phyloP scores from a whole-genome alignment of 257 asterid species.

The Solanum corneliomulleri region DNA sequence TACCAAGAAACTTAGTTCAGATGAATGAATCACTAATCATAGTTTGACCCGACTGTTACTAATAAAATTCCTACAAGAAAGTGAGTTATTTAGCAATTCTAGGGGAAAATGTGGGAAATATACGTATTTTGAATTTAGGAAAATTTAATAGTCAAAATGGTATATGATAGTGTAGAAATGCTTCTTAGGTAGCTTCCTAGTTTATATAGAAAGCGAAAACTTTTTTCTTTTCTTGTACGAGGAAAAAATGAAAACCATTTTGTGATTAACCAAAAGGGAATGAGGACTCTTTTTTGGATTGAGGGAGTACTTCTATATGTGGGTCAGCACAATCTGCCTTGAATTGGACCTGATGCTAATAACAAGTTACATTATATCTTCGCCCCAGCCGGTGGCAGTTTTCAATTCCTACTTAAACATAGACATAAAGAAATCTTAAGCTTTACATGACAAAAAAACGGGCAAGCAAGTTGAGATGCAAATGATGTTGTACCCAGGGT shows the following conservation, averaged over 20 bases:
- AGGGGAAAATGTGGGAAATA: neutral
- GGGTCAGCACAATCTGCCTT: neutral
- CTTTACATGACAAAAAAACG: neutral
- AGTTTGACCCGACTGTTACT: neutral
- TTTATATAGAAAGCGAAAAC: neutral
- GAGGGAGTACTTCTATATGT: neutral
- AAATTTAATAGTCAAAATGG: neutral
- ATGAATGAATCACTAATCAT: neutral
- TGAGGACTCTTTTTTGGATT: neutral
- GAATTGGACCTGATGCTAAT: neutral
- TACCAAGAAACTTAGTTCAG: neutral
- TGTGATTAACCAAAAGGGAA: neutral
- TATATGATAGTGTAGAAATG: neutral
- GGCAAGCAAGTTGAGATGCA: neutral
- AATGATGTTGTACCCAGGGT: neutral
- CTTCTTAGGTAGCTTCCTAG: neutral
- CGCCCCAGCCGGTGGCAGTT: neutral
- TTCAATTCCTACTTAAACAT: neutral
- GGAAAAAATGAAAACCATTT: neutral
- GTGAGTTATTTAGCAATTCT: neutral
- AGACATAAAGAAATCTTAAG: neutral
- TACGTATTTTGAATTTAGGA: neutral
- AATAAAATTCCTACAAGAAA: neutral
- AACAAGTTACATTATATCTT: neutral
- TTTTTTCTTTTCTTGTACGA: neutral